Evolutionary conservation across 1,284 basidiomycete genomes (phyloP).

Genomic region (Ceratobasidium sp.): DNA sequence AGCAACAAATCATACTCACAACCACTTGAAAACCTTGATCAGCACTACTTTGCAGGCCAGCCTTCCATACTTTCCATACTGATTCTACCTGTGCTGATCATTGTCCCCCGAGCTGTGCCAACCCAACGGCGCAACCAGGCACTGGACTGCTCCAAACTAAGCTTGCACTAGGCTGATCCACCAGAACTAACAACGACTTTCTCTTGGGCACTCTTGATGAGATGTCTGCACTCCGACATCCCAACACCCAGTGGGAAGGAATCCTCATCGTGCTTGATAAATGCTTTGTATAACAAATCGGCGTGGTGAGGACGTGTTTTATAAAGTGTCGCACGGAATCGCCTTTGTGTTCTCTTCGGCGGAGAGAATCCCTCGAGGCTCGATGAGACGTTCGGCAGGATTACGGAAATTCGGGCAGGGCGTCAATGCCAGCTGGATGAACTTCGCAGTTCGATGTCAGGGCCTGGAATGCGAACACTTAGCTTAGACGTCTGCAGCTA

Average conservation of each 20-base stretch:
- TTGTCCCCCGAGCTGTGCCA: not conserved
- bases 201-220: not conserved
- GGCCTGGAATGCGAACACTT: conserved; percentile 39
- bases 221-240: not conserved
- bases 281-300: too few species aligned
- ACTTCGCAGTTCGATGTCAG: conserved; percentile 38
- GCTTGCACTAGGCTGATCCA: too few species aligned
- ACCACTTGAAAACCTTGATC: too few species aligned
- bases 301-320: conserved; percentile 49
- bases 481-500: conserved; percentile 23
- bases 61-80: conserved; percentile 3
- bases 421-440: conserved; percentile 41
- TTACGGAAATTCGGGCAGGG: conserved; percentile 48
- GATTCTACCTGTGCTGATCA: not conserved
- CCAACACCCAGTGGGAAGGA: not conserved
- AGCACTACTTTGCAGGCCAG: too few species aligned
- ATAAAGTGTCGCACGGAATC: conserved; percentile 50
- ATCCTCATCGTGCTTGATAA: too few species aligned
- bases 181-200: too few species aligned
- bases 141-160: too few species aligned
- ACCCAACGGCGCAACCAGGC: not conserved
- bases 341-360: conserved; percentile 47
- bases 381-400: conserved; percentile 50
- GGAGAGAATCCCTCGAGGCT: conserved; percentile 51
- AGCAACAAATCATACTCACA: not conserved